Evolutionary conservation across 805 yeast genomes (phyloP), one percentile per base, ranked within the genome.

Genomic region (Candida xiaguanensis): DNA sequence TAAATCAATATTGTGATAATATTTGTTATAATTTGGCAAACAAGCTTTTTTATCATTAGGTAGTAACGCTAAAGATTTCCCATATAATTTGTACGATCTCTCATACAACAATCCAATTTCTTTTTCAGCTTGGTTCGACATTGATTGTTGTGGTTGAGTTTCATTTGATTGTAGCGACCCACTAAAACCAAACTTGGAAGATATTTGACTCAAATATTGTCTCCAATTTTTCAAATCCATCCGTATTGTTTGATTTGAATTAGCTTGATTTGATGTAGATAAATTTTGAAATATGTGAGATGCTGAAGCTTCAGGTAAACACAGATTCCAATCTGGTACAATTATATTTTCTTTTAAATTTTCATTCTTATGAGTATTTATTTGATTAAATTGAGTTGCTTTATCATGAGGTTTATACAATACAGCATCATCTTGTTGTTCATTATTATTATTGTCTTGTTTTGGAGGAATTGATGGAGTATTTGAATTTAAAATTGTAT

Each of bases 361-460:
- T 44, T 68, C 73, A 49, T 67, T 68, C 43, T 63, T 66, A 49
- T 67, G 74, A 6, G 72, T 68, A 45, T 68, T 65, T 44, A 68
- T 66, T 42, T 65, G 58, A 40, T 52, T 57, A 52, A 68, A 68
- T 41, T 68, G 67, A 23, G 56, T 49, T 5, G 72, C 55, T 36
- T 65, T 58, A 36, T 61, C 58, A 40, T 68, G 74, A 5, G 73
- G 68, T 43, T 66, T 67, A 48, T 67, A 68, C 40, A 68, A 55
- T 3, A 68, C 73, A 0, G 74, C 74, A 45, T 68, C 74, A 36
- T 67, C 72, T 8, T 34, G 47, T 5, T 15, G 24, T 12, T 18
- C 36, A 7, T 27, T 38, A 43, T 15, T 46, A 49, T n/a, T 26
- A 42, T 16, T 8, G 9, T 51, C 53, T 32, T 45, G 48, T 14